Evolutionary conservation across 768 basidiomycete genomes (phyloP), one percentile per base, ranked within the genome.

Genomic region (Mycena vitilis): DNA sequence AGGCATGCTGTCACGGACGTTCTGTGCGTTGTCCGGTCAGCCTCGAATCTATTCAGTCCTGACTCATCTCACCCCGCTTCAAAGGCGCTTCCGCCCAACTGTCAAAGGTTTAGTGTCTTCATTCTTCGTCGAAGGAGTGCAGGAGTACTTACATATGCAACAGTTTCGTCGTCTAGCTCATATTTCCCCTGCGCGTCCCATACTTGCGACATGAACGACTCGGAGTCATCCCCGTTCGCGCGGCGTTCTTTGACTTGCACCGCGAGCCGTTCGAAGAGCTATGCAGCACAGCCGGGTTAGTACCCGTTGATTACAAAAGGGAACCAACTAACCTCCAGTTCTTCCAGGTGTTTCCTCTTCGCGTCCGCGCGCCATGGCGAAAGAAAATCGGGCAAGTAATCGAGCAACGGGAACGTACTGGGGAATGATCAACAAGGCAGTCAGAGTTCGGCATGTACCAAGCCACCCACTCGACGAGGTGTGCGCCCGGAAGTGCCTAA

Each of bases 361-460:
- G 48, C 36, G 38, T 60, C 60, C 3, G 8, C 18, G n/a, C 47
- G 48, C 60, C 48, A 51, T 2, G 45, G 59, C 13, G 60, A 37
- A 4, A 60, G 36, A 11, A 60, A 60, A 60, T 60, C 60, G 10
- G 60, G 59, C 20, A 60, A 48, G 37, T 60, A 60, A 48, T 60
- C 47, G 45, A 60, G 23, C 60, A 48, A 49, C 2, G 47, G 48
- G 44, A 60, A 49, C 10, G 48, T 60, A 8, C 60, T 60, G 9
- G 48, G 18, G 23, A n/a, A 7, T 22, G 13, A 16, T 38, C 9
- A 60, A 34, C n/a, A 23, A 49, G 30, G 30, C 30, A 30, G 30
- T 30, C 30, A 11, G 48, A 20, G 11, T 23, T 15, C 3, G 48
- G 18, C 34, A 15, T 47, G 22, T 20, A 13, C 37, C 13, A 22